Conservation (phyloP, 2,329 filamentous ascomycete genomes). For the Colletotrichum sp. region DNA sequence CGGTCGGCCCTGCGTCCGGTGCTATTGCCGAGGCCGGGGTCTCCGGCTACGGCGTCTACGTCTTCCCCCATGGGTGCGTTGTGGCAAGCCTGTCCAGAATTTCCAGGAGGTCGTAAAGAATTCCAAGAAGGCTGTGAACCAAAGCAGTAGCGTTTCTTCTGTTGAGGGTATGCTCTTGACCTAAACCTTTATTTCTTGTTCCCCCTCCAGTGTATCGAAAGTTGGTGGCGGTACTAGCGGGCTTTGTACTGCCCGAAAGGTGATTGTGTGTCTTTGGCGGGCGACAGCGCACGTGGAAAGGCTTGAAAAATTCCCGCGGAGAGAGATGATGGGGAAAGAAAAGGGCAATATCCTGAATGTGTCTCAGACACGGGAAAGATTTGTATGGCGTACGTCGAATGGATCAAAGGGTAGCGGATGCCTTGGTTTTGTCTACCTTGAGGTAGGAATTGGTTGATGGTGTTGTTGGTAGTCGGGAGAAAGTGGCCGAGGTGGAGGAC, state of each 20-base stretch:
- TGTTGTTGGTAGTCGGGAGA: not conserved
- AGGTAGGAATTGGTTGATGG: not conserved
- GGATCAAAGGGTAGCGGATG: not conserved
- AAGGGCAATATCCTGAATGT: not conserved
- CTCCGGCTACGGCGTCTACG: constrained; percentile 1
- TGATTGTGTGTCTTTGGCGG: not conserved
- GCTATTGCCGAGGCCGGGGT: constrained; percentile 11
- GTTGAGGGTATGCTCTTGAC: not conserved
- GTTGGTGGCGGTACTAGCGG: not conserved
- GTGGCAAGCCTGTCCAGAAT: not conserved
- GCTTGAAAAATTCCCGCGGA: not conserved
- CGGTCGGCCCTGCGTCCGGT: not conserved
- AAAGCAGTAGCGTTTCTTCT: not conserved
- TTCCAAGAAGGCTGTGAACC: not conserved
- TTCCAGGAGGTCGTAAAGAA: not conserved
- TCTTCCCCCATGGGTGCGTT: constrained; percentile 7
- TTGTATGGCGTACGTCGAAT: not conserved
- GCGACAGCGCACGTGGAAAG: not conserved
- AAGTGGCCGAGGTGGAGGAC: not conserved
- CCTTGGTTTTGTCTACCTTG: not conserved
- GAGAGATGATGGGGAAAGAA: not conserved
- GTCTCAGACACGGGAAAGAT: not conserved
- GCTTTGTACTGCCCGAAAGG: not conserved
- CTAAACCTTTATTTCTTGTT: not conserved
- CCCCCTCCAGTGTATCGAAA: not conserved